Evolutionary conservation across 2,329 filamentous ascomycete genomes (phyloP), one percentile per base, ranked within the genome.

Genomic region (Xylaria sp.): DNA sequence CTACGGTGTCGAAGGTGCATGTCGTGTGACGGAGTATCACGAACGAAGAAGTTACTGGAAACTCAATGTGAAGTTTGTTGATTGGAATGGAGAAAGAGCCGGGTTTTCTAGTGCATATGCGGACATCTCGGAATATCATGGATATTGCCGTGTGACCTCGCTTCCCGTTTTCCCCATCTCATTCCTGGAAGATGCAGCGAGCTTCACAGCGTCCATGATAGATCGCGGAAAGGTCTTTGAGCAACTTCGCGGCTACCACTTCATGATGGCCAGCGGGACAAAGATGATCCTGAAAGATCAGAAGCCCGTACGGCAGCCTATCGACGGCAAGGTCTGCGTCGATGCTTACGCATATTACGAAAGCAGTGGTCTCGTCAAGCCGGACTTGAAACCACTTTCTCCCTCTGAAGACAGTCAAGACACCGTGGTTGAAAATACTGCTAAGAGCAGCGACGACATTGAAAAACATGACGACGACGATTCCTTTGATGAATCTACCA

Each of bases 331-430:
- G 27, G 76, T 80, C 29, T 76, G 77, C 22, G 61, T 80, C 6
- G 79, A 81, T 57, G 69, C 77, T 0, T 76, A 77, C 42, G 79
- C 79, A 1, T 81, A 79, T 61, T 80, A 79, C 63, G 36, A 68
- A 1, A 74, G 69, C 69, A 75, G 71, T 62, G 74, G 77, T 56
- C 67, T 75, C 0, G 70, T 76, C 5, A 78, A 75, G 50, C 77
- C 77, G 3, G 62, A 63, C 2, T 67, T 80, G 9, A 68, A 74
- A 42, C 29, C 70, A 1, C 60, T 76, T 25, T 57, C 36, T 47
- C 50, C 20, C 11, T 29, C 11, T 20, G 64, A 71, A n/a, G 62
- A 54, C 27, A 62, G 60, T 10, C 60, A 53, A 55, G 61, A 39
- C 33, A 50, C 64, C 11, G 63, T 63, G 27, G 62, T 49, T 31